These are phyloP conservation scores for Ophiostoma tasmaniense DNA, from an alignment of 2,329 filamentous ascomycete genomes.

Conservation along the genomic window DNA sequence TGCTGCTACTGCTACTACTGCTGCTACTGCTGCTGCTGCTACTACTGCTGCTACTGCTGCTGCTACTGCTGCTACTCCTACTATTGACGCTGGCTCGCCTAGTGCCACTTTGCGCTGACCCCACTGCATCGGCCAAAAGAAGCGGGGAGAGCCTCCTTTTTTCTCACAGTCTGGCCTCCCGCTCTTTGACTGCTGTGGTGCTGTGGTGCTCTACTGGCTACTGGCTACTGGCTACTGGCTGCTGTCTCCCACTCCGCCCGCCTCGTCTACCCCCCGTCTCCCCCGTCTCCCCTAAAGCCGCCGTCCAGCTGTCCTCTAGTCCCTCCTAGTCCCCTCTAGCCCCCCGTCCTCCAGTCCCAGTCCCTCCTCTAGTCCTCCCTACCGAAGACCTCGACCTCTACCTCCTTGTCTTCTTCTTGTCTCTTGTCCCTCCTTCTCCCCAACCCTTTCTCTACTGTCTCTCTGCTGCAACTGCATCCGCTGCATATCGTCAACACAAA, in stretches of 20 bases:
- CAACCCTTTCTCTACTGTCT: constrained; percentile 10
- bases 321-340: neutral
- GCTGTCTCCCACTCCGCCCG: constrained; percentile 1
- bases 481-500: constrained; percentile 15
- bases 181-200: neutral
- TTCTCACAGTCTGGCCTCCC: constrained; percentile 18
- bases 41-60: neutral
- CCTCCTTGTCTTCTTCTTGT: constrained; percentile 1
- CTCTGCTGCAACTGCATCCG: constrained; percentile 4
- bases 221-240: neutral
- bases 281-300: neutral
- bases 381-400: neutral
- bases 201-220: neutral
- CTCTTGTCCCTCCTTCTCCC: constrained; percentile 1
- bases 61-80: neutral
- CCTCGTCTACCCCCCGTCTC: neutral
- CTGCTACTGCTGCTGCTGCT: neutral
- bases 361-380: neutral
- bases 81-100: constrained; percentile 10
- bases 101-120: constrained; percentile 19
- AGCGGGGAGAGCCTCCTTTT: constrained; percentile 23
- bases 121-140: constrained; percentile 21
- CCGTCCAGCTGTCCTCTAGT: constrained; percentile 2
- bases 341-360: neutral
- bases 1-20: no score